Base-by-base conservation (phyloP, 1,139 yeast genomes). In the Yamadazyma atlantica region DNA sequence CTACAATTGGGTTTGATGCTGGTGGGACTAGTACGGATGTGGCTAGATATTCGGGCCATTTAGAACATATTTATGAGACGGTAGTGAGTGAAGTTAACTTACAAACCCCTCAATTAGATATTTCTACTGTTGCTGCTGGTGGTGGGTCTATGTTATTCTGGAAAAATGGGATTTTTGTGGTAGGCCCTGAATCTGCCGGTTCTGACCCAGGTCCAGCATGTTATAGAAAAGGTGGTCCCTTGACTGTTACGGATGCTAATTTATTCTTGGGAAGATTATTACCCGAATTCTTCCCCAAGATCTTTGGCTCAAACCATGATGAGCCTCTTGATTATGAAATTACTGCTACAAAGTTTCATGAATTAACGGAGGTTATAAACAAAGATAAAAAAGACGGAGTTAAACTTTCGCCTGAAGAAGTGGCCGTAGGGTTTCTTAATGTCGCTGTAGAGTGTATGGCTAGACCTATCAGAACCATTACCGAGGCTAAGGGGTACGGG, bases 11-110 rank as follows among this genome's bases (percentile, higher is more conserved):
- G 0, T 69, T 69, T 45, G 75, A 69, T 51, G 73, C 73, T 25
- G 75, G 75, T 38, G 75, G 75, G 24, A 69, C 75, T 4, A 66
- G 73, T 10, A 69, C 75, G n/a, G 75, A 69, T 46, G 73, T 69
- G 6, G 68, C 73, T 2, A 49, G 75, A 38, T 68, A 59, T 38
- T 49, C 66, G 3, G 75, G 74, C 3, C 45, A 44, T 11, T 55
- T 66, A 34, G 73, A 68, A 41, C 74, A 69, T 43, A 69, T 69
- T 34, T 67, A 58, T 43, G 74, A 69, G 42, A 69, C 73, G 2
- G 71, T 69, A 1, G 74, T 69, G 2, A 67, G 71, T 43, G 65
- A 68, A 46, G 70, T 69, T 4, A 58, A 64, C 37, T 55, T 69
- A 27, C 73, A 67, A 49, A 69, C 75, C 4, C 75, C 75, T 3